Evolutionary conservation across 1,284 basidiomycete genomes (phyloP).

Genomic region (Waitea zeae): DNA sequence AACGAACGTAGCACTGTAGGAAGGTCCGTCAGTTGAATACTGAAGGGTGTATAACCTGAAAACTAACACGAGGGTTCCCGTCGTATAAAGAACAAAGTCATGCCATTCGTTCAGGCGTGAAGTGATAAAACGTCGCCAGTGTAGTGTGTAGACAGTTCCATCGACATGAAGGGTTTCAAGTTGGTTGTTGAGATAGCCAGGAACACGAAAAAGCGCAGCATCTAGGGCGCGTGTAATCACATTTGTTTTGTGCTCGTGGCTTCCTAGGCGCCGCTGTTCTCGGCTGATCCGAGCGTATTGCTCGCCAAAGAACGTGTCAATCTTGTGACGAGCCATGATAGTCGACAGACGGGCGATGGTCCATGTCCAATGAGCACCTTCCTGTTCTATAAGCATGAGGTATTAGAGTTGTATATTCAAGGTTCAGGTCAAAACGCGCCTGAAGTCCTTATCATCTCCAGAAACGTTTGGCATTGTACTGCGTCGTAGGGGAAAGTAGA

Average conservation of each 20-base stretch:
- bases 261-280: conserved; percentile 8
- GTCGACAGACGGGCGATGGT: conserved; percentile 9
- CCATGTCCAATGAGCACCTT: background rate
- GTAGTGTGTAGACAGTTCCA: conserved; percentile 9
- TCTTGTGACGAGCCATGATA: conserved; percentile 10
- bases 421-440: conserved; percentile 5
- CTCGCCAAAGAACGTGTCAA: conserved; percentile 12
- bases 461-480: conserved; percentile 10
- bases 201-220: conserved; percentile 9
- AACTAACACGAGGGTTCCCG: too few species aligned
- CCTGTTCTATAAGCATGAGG: conserved; percentile 3
- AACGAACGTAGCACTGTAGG: too few species aligned
- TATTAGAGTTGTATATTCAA: background rate
- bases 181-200: conserved; percentile 6
- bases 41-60: too few species aligned
- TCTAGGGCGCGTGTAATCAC: conserved; percentile 5
- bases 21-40: too few species aligned
- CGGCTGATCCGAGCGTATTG: conserved; percentile 11
- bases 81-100: too few species aligned
- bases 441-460: conserved; percentile 8
- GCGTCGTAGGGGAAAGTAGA: conserved; percentile 12
- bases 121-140: conserved; percentile 11
- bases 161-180: conserved; percentile 11
- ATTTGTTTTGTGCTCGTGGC: background rate
- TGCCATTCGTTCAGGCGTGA: conserved; percentile 8